Evolutionary conservation across 1,284 basidiomycete genomes (phyloP).

Genomic region (Porodaedalea pini): DNA sequence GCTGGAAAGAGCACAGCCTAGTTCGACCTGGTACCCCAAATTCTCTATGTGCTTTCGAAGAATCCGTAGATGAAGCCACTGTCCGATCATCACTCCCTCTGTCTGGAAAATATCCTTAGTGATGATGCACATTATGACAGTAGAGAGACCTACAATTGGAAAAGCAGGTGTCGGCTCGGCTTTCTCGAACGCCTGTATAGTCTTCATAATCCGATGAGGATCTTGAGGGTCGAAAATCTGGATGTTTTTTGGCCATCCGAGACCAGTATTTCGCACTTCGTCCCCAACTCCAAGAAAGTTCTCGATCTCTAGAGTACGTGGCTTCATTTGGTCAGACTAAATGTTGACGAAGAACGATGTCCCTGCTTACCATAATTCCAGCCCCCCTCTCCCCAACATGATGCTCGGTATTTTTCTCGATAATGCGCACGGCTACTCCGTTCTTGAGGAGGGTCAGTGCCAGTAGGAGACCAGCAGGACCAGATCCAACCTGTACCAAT

Average conservation of each 20-base stretch:
- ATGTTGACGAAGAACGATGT: not conserved
- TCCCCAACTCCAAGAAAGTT: constrained; percentile 14
- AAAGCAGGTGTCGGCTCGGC: constrained; percentile 12
- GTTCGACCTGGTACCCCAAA: constrained; percentile 16
- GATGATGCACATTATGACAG: not conserved
- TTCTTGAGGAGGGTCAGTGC: too few species aligned
- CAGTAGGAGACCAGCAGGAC: too few species aligned
- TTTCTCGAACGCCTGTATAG: not conserved
- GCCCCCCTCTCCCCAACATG: not conserved
- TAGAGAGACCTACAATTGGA: constrained; percentile 10
- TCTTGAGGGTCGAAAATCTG: constrained; percentile 11
- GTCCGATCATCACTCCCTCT: constrained; percentile 9
- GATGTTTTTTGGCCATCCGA: not conserved
- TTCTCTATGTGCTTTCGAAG: constrained; percentile 13
- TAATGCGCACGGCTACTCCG: too few species aligned
- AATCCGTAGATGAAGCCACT: constrained; percentile 16
- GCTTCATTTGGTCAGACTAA: constrained; percentile 3
- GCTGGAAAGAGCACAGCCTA: constrained; percentile 9
- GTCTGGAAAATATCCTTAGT: not conserved
- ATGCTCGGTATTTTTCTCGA: too few species aligned
- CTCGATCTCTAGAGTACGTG: constrained; percentile 15
- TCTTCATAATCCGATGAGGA: constrained; percentile 4
- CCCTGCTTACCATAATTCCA: not conserved
- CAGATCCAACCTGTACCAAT: too few species aligned
- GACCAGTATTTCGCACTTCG: not conserved